Evolutionary conservation across 2,329 filamentous ascomycete species (phyloP), one percentile per base, ranked within the genome.

Genomic region (Trichoderma asperellum): DNA sequence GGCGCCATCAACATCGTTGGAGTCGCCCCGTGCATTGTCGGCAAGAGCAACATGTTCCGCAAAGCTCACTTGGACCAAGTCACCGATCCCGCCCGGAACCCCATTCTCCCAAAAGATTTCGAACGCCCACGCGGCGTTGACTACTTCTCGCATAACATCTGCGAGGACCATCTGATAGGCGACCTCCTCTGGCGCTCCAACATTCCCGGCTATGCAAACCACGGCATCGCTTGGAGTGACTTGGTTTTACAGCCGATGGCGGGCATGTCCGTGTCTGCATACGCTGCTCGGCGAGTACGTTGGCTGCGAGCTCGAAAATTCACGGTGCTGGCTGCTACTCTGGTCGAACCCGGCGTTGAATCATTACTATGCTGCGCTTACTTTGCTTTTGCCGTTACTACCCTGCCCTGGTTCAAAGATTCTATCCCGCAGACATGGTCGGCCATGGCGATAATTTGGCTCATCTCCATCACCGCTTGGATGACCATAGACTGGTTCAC

Each of bases 1-100:
- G 91, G 91, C 10, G 96, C 95, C 71, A 99, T 99, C 85, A 98
- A 98, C 80, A 92, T 93, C 0, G 93, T 97, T 18, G 87, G 92
- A 4, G 82, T 98, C 64, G 96, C 96, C 0, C 96, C 96, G 10
- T 99, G 96, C 80, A 91, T 97, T 69, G 91, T 98, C 27, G 96
- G 96, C 62, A 99, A 99, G 82, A 97, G 93, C 76, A 98, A 96
- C 82, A 98, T 99, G 94, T 99, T 98, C 81, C 92, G 96, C 70
- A 92, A 92, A 71, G 92, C 93, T 0, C 95, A 99, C 75, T 88
- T 99, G 43, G 88, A 97, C 79, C 86, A 87, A 73, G 87, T 96
- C 10, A 90, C 89, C 37, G 79, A 86, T 75, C 79, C 86, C 43
- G 61, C 78, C 64, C 79, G 76, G 72, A 85, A 84, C 74, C 83